These are phyloP conservation scores for Colletotrichum karsti DNA, from an alignment of 2,329 filamentous ascomycete species.

Conservation along the genomic window DNA sequence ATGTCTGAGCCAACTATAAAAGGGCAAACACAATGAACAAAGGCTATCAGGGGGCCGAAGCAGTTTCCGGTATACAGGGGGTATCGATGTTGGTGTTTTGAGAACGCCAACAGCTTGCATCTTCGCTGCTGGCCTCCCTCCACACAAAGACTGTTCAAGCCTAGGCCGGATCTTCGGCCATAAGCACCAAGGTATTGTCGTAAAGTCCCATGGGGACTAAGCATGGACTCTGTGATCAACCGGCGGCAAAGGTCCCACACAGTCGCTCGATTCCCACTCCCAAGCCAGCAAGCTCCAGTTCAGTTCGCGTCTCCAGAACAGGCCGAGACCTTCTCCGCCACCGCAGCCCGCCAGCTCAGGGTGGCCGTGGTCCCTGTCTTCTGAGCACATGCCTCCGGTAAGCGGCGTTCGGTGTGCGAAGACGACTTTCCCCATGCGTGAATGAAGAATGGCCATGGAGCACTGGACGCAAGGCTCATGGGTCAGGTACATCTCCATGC, in stretches of 20 bases:
- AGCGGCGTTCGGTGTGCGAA: conserved; percentile 82
- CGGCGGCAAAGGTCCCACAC: conserved; percentile 42
- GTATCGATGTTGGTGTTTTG: conserved; percentile 15
- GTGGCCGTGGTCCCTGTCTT: conserved; percentile 65
- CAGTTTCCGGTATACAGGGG: not conserved
- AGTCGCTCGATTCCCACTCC: conserved; percentile 70
- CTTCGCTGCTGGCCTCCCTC: not conserved
- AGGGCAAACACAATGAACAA: not conserved
- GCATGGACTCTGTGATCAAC: conserved; percentile 60
- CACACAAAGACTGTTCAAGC: conserved; percentile 27
- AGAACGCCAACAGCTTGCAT: not conserved
- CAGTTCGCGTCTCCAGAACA: conserved; percentile 79
- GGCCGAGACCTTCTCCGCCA: conserved; percentile 69
- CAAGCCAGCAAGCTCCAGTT: conserved; percentile 88
- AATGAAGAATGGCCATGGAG: conserved; percentile 95
- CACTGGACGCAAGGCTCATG: conserved; percentile 98
- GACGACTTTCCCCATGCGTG: conserved; percentile 86
- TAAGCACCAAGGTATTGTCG: conserved; percentile 26
- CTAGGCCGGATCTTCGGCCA: conserved; percentile 21
- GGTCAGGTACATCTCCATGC: conserved; percentile 91
- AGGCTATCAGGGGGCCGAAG: not conserved
- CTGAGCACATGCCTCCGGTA: conserved; percentile 85
- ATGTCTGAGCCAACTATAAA: conserved; percentile 14
- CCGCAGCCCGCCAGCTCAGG: conserved; percentile 46
- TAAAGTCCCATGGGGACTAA: conserved; percentile 37